Conservation (phyloP, 2,329 filamentous ascomycete genomes). For the Tolypocladium capitatum region DNA sequence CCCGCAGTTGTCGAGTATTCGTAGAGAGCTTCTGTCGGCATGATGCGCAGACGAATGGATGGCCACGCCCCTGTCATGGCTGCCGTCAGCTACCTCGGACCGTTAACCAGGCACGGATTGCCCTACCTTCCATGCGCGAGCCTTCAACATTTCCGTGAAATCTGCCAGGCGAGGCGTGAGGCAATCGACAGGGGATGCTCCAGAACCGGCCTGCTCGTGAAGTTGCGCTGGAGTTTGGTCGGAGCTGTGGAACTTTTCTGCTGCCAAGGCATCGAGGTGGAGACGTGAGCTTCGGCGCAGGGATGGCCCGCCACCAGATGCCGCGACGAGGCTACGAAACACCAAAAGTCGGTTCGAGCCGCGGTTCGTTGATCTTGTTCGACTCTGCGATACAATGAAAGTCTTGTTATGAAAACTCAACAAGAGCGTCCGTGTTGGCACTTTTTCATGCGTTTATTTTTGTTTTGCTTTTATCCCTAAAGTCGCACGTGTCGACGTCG, state of each 20-base stretch:
- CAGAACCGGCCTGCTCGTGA: background rate
- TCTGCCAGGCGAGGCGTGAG: background rate
- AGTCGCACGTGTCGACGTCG: no score
- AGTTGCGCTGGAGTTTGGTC: background rate
- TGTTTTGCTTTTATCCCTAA: no score
- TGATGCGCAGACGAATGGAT: constrained; percentile 27
- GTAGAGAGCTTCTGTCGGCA: constrained; percentile 20
- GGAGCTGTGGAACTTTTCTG: background rate
- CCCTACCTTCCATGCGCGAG: constrained; percentile 25
- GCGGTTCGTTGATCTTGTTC: background rate
- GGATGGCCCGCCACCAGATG: background rate
- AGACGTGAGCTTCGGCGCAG: background rate
- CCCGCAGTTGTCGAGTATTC: constrained; percentile 3
- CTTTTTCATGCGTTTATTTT: no score
- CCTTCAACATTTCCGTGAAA: constrained; percentile 27
- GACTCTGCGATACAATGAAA: background rate
- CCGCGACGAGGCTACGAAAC: background rate
- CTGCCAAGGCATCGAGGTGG: background rate
- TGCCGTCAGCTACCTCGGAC: background rate
- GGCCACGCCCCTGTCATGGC: constrained; percentile 18
- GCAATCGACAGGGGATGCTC: constrained; percentile 1
- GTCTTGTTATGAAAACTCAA: background rate
- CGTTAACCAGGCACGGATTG: background rate
- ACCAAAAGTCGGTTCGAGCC: background rate
- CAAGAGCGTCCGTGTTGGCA: no score